Base-by-base conservation (phyloP, 2,329 filamentous ascomycete genomes). In the Lasiodiplodia hormozganensis region DNA sequence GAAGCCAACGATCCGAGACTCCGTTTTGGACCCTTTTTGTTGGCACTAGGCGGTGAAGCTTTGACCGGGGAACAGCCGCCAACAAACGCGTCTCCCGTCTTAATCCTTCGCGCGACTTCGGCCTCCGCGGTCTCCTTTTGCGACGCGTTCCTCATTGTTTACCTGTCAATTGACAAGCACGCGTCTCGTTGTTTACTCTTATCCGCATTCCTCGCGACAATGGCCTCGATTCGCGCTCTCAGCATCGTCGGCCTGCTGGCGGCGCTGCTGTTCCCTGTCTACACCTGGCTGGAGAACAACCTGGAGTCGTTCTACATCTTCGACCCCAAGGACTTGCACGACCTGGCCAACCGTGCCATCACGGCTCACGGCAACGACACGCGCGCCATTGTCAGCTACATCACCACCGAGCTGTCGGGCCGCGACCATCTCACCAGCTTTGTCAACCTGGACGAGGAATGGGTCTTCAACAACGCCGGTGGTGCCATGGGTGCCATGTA, bases 401-500 rank as follows among this genome's bases (percentile, higher is more conserved):
- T 96, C 72, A 88, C 92, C 64, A 76, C 82, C 70, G 89, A 93
- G 81, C 85, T 96, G 67, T 83, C 84, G 3, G 54, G 56, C 40
- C 62, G 68, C 28, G 72, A 68, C 40, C 56, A 62, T 14, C 64
- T 69, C n/a, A 66, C 49, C 25, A 62, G 68, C 53, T 71, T 92
- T 79, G 76, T 95, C 76, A 93, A 91, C 82, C 77, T 87, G 67
- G 83, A 90, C 69, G 88, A 95, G 82, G 91, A 95, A 80, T 97
- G 93, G 93, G 85, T 96, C 56, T 95, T 97, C 76, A 97, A 96
- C 85, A 96, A 96, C 76, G 93, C 93, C 64, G 93, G 93, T 65
- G 93, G 93, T 71, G 93, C 93, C 65, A 97, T 96, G 93, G 93
- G 93, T 68, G 92, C 87, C 76, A 96, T 96, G 93, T 94, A 93